These are phyloP conservation scores for Aspergillus sp. DNA, from an alignment of 2,329 filamentous ascomycete species.

Conservation along the genomic window DNA sequence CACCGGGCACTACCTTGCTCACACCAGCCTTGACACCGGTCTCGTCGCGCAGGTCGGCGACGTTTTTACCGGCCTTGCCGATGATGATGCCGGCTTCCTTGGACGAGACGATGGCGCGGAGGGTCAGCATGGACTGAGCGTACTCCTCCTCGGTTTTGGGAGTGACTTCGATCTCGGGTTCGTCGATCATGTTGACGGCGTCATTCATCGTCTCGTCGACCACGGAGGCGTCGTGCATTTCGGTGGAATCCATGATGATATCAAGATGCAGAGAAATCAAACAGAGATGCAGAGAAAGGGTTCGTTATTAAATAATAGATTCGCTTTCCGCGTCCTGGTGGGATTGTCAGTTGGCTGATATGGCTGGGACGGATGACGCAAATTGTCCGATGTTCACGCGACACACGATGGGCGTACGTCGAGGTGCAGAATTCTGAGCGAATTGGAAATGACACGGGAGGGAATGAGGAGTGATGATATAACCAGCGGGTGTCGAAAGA, in stretches of 20 bases:
- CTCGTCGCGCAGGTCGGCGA: slow-evolving; percentile 93
- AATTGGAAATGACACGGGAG: neutral
- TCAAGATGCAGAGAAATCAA: slow-evolving; percentile 8
- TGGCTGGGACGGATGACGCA: neutral
- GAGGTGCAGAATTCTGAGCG: neutral
- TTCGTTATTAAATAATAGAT: slow-evolving; percentile 1
- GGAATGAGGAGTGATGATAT: no score
- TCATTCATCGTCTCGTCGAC: slow-evolving; percentile 64
- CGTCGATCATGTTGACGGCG: slow-evolving; percentile 65
- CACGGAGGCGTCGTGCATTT: slow-evolving; percentile 54
- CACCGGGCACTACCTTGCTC: slow-evolving; percentile 96
- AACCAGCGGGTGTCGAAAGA: neutral
- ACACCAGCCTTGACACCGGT: slow-evolving; percentile 97
- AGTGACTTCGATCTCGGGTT: slow-evolving; percentile 68
- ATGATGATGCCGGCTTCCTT: slow-evolving; percentile 99
- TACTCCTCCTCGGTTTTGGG: slow-evolving; percentile 98
- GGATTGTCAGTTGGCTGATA: neutral
- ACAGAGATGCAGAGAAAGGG: neutral
- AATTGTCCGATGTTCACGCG: neutral
- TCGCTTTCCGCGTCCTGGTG: neutral
- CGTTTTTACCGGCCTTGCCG: slow-evolving; percentile 97
- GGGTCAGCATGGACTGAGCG: slow-evolving; percentile 83
- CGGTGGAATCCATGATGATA: slow-evolving; percentile 65
- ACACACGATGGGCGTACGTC: neutral
- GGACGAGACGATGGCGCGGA: slow-evolving; percentile 96